Evolutionary conservation across 2,329 filamentous ascomycete species (phyloP), one percentile per base, ranked within the genome.

Genomic region (Xylariaceae sp.): DNA sequence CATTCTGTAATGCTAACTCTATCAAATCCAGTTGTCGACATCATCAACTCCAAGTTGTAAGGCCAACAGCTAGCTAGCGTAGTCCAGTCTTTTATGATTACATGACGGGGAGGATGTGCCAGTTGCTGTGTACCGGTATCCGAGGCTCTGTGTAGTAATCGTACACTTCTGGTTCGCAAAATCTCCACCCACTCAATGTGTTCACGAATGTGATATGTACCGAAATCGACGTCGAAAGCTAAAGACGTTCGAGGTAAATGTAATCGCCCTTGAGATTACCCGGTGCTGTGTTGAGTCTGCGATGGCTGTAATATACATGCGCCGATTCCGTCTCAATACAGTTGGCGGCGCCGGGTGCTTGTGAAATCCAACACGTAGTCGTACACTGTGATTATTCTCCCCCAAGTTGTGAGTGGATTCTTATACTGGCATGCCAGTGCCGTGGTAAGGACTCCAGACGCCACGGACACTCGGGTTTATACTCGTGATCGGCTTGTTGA

Each of bases 361-460:
- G 40, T 36, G 21, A 39, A 30, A 36, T 31, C 23, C 33, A 33
- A 34, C 17, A 31, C 29, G 31, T 41, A 41, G 40, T 40, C 29
- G 34, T 42, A 44, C 40, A 38, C 35, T 30, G 29, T 13, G 23
- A 47, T 38, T 44, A 40, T 31, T 47, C 37, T 19, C 31, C 26
- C 21, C 21, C 9, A 18, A 9, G n/a, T 21, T 9, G 32, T n/a
- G n/a, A n/a, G n/a, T 27, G 16, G 15, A 8, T 16, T 24, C 15
- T 61, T 66, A 78, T 49, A 80, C 74, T 46, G 60, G 53, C 65
- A 73, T 67, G 18, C 73, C 74, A 40, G 69, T 68, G 47, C 78
- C 76, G 59, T 85, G 81, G 59, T 81, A 84, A 33, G 81, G 81
- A 61, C 76, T 81, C 80, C 81, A 85, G 45, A 85, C 66, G 50